These are phyloP conservation scores for Eudorina sp. DNA, from an alignment of 139 green algal genomes.

Conservation along the genomic window DNA sequence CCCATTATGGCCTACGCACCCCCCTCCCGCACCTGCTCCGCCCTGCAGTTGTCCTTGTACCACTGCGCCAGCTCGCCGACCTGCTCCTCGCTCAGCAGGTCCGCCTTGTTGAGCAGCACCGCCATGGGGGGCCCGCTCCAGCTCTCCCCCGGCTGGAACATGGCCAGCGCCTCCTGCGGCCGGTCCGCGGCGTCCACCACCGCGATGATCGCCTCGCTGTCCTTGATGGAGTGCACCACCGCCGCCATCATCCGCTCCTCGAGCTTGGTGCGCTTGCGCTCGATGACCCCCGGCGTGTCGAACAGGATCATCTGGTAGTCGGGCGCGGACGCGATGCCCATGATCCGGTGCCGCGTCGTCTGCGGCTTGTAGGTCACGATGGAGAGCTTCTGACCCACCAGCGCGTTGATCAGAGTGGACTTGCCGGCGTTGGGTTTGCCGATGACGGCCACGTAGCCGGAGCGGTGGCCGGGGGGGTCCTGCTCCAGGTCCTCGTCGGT, in stretches of 20 bases:
- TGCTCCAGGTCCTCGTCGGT: slow-evolving; percentile 71
- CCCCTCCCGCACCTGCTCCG: slow-evolving; percentile 53
- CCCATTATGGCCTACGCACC: too few species aligned
- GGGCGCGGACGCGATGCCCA: slow-evolving; percentile 88
- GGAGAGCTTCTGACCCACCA: slow-evolving; percentile 94
- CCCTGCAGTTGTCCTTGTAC: slow-evolving; percentile 64
- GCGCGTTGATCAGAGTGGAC: slow-evolving; percentile 93
- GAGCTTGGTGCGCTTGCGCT: slow-evolving; percentile 81
- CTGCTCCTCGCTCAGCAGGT: slow-evolving; percentile 70
- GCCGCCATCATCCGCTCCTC: slow-evolving; percentile 95
- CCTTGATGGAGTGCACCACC: slow-evolving; percentile 80
- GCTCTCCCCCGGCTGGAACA: slow-evolving; percentile 80
- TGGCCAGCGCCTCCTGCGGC: slow-evolving; percentile 73
- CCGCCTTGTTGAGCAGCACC: slow-evolving; percentile 89
- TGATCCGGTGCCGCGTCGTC: slow-evolving; percentile 95
- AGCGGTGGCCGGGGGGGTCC: slow-evolving; percentile 72
- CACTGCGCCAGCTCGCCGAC: slow-evolving; percentile 65
- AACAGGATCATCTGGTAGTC: slow-evolving; percentile 91
- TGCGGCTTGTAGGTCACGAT: slow-evolving; percentile 96
- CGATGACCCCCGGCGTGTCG: slow-evolving; percentile 94
- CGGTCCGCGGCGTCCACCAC: slow-evolving; percentile 50
- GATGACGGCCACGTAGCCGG: slow-evolving; percentile 91
- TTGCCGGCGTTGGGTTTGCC: slow-evolving; percentile 88
- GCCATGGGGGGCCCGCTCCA: slow-evolving; percentile 79
- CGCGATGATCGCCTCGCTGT: slow-evolving; percentile 83